Percentiles rank a stretch among this genome's conserved stretches.
phyloP scores from a whole-genome alignment of 2,329 filamentous ascomycete genomes.

The Clarireedia paspali region DNA sequence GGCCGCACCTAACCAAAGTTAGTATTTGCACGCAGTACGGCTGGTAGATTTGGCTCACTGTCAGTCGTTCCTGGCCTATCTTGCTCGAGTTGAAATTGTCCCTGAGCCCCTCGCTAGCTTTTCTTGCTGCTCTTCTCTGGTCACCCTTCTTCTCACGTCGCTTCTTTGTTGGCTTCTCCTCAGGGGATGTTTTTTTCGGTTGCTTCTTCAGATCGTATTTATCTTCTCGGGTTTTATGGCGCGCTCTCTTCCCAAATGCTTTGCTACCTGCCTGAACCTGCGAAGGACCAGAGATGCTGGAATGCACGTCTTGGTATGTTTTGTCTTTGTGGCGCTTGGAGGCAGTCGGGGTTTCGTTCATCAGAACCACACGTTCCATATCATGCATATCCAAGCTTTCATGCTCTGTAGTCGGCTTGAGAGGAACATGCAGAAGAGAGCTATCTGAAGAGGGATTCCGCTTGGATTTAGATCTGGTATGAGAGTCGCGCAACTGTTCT shows the following conservation, averaged over 20 bases:
- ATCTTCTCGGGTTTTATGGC: slow-evolving; percentile 48
- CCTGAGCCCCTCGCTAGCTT: slow-evolving; percentile 39
- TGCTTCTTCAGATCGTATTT: slow-evolving; percentile 43
- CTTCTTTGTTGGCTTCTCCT: slow-evolving; percentile 16
- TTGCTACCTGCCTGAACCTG: slow-evolving; percentile 6
- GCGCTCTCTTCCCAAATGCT: slow-evolving; percentile 38
- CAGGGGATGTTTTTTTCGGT: slow-evolving; percentile 16
- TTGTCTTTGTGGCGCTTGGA: slow-evolving; percentile 10
- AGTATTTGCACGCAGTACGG: neutral
- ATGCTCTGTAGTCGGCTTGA: neutral
- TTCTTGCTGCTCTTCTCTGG: slow-evolving; percentile 17
- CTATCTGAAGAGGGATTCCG: slow-evolving; percentile 19
- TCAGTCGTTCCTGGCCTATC: slow-evolving; percentile 44
- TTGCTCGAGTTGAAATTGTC: slow-evolving; percentile 47
- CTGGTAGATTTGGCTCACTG: slow-evolving; percentile 34
- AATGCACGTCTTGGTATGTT: slow-evolving; percentile 1
- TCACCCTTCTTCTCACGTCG: slow-evolving; percentile 17
- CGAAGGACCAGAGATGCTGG: neutral
- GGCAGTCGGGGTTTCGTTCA: neutral
- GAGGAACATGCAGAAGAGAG: slow-evolving; percentile 17
- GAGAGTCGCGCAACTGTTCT: neutral
- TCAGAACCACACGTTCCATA: neutral
- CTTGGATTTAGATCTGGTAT: slow-evolving; percentile 2
- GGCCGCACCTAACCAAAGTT: slow-evolving; percentile 30
- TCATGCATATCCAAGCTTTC: neutral